A percentile compares a stretch with the other conserved stretches of the same genome.
Conservation (phyloP, 345 rosid genomes). For the Moricandia arvensis region DNA sequence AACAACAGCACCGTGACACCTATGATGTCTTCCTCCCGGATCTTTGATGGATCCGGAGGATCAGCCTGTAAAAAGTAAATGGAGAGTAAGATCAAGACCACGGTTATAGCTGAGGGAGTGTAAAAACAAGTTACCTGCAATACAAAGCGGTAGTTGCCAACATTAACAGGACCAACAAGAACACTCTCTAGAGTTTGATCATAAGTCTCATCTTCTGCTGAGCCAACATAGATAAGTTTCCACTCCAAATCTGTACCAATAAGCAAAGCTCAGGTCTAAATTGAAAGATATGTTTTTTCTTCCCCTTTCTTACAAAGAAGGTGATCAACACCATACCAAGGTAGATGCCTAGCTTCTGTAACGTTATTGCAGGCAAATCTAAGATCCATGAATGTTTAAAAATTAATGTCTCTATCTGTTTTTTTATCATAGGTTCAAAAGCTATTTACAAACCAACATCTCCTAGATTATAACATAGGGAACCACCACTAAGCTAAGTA, state of each 20-base stretch:
- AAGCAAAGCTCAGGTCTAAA: not conserved
- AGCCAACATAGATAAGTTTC: slow-evolving; percentile 92
- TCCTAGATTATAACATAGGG: not conserved
- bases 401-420: not conserved
- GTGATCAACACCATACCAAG: not conserved
- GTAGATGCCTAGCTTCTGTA: not conserved
- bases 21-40: slow-evolving; percentile 80
- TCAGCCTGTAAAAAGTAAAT: slow-evolving; percentile 49
- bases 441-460: not conserved
- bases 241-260: slow-evolving; percentile 78
- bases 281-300: not conserved
- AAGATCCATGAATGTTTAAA: not conserved
- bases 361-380: not conserved
- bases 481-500: not conserved
- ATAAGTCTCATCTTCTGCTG: slow-evolving; percentile 92
- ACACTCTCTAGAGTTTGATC: slow-evolving; percentile 87
- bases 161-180: slow-evolving; percentile 89
- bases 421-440: not conserved
- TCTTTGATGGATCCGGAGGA: slow-evolving; percentile 87
- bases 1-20: slow-evolving; percentile 83
- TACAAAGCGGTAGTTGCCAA: slow-evolving; percentile 87
- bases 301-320: not conserved
- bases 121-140: slow-evolving; percentile 49
- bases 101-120: not conserved
- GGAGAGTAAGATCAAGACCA: not conserved